phyloP scores from a whole-genome alignment of 345 rosid species.

The Alliaria petiolata region DNA sequence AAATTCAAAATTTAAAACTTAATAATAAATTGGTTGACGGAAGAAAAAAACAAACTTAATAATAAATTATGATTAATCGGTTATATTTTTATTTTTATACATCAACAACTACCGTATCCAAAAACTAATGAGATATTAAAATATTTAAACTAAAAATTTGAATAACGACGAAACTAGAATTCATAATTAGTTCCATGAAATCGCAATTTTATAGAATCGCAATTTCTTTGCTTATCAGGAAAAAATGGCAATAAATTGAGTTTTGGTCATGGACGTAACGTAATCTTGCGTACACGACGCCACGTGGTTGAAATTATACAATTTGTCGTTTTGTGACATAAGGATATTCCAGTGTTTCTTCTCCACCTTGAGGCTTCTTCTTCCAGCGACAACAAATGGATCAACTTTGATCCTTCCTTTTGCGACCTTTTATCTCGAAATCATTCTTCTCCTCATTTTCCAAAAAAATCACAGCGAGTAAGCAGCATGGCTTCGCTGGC shows the following conservation, averaged over 20 bases:
- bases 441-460: constrained; percentile 22
- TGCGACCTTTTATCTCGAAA: constrained; percentile 50
- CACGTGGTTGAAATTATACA: constrained; percentile 1
- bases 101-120: too few species aligned
- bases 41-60: too few species aligned
- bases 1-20: too few species aligned
- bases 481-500: constrained; percentile 43
- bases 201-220: too few species aligned
- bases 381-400: constrained; percentile 4
- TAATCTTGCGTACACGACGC: constrained; percentile 11
- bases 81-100: too few species aligned
- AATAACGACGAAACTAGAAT: too few species aligned
- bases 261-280: neutral
- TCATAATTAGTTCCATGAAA: too few species aligned
- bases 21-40: too few species aligned
- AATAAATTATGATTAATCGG: too few species aligned
- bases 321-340: constrained; percentile 23
- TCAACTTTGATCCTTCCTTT: constrained; percentile 36
- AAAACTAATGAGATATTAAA: too few species aligned
- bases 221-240: too few species aligned
- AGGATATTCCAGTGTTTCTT: constrained; percentile 12
- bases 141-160: too few species aligned
- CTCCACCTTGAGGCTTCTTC: neutral
- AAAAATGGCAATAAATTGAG: neutral
- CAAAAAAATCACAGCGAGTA: neutral